Base-by-base conservation (phyloP, 2,329 filamentous ascomycete species). In the Furcasterigmium furcatum region DNA sequence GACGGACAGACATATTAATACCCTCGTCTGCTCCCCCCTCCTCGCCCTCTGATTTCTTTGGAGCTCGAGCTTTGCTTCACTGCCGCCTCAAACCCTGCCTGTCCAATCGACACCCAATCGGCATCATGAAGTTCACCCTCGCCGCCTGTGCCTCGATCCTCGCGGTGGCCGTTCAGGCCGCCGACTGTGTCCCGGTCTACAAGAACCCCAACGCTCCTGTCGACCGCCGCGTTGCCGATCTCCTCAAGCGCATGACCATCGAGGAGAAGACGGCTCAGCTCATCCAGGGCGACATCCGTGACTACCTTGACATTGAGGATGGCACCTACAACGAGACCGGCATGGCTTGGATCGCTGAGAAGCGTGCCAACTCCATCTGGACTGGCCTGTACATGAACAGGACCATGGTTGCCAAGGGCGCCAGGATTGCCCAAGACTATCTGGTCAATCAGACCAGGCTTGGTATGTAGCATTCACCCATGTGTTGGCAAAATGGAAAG, bases 211-310 rank as follows among this genome's bases (percentile, higher is more conserved):
- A 70, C 46, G 79, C 82, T 6, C 67, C 79, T 8, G 70, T 88
- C 13, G 80, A 87, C 43, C 77, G 76, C 41, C 74, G 87, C 48
- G 77, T 90, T 10, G 62, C 76, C 9, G 85, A 90, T 59, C 73
- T 91, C 5, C 65, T 91, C 43, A 77, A 77, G 12, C 78, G 82
- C 20, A 91, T 91, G 87, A 88, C 83, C 0, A 76, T 88, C 45
- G 74, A 85, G 56, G 87, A 91, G 48, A 91, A 91, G 67, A 77
- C 80, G 38, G 75, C 83, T 2, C 87, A 90, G 60, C 69, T 85
- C 53, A 72, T 85, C 22, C 82, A 85, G 58, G 82, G 85, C 40
- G 87, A 90, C 57, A 74, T 91, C 49, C 74, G 77, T 6, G 88
- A 88, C 59, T 91, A 85, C 80, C 76, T 90, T 61, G 82, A 89